Conservation (phyloP, 495 filamentous ascomycete genomes). For the Aspergillus egyptiacus region DNA sequence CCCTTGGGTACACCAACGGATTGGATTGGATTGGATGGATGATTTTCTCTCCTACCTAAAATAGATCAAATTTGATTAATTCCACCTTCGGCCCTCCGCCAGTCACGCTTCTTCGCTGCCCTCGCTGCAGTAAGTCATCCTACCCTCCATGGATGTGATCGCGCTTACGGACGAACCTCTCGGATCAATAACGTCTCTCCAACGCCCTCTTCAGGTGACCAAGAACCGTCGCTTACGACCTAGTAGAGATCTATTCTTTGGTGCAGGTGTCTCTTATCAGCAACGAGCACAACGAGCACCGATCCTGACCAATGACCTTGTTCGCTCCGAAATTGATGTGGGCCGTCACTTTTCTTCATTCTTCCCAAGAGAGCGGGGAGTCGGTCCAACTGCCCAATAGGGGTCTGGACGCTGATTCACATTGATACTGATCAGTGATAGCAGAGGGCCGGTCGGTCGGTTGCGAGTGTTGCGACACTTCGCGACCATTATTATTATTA, state of each 20-base stretch:
- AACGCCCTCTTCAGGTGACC: slow-evolving; percentile 11
- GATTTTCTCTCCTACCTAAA: slow-evolving; percentile 12
- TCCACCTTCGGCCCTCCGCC: slow-evolving; percentile 5
- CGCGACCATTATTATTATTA: too few relatives aligned
- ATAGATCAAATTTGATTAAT: slow-evolving; percentile 11
- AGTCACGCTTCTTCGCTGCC: slow-evolving; percentile 3
- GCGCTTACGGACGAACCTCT: slow-evolving; percentile 14
- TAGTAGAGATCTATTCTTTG: too few relatives aligned
- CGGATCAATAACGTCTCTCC: slow-evolving; percentile 9
- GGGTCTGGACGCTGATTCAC: background rate
- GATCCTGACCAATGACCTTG: too few relatives aligned
- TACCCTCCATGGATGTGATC: slow-evolving; percentile 3
- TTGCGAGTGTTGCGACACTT: too few relatives aligned
- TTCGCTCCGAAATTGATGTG: slow-evolving; percentile 16
- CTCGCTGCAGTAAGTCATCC: background rate
- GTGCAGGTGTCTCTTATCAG: slow-evolving; percentile 20
- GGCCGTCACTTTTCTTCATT: slow-evolving; percentile 7
- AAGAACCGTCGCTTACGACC: too few relatives aligned
- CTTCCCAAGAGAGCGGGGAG: slow-evolving; percentile 8
- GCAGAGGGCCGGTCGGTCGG: background rate
- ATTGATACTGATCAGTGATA: too few relatives aligned
- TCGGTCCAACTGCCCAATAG: background rate
- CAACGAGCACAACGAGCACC: slow-evolving; percentile 10
- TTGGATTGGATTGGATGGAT: too few relatives aligned
- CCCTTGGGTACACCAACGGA: too few relatives aligned